These are phyloP conservation scores for Ascochyta koolunga DNA, from an alignment of 2,329 filamentous ascomycete genomes.

Conservation along the genomic window DNA sequence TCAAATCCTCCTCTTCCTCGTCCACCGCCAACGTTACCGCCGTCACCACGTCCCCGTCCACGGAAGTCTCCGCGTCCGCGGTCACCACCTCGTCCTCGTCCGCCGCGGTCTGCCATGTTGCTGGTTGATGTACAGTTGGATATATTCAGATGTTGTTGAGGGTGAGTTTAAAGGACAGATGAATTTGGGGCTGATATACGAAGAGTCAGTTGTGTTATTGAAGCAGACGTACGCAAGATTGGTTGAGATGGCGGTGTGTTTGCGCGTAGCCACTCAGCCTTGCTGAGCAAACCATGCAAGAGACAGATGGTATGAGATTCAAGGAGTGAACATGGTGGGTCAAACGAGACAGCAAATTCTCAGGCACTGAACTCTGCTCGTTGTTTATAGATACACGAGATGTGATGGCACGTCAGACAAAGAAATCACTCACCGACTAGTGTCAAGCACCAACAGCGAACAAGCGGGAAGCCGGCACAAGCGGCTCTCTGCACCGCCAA, in stretches of 20 bases:
- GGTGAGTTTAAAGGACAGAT: background rate
- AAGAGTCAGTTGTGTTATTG: background rate
- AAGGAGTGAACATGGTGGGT: too few species aligned
- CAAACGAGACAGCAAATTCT: background rate
- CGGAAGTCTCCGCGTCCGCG: conserved; percentile 29
- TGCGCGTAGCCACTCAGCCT: background rate
- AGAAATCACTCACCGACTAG: conserved; percentile 1
- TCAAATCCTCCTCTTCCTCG: conserved; percentile 17
- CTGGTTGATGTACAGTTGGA: background rate
- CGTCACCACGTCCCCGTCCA: conserved; percentile 31
- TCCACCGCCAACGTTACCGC: conserved; percentile 27
- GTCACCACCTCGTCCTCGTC: conserved; percentile 22
- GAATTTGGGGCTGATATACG: background rate
- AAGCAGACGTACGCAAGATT: background rate
- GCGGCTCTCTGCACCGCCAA: background rate
- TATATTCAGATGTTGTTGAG: background rate
- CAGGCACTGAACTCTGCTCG: background rate
- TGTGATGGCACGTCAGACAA: background rate
- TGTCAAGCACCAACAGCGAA: too few species aligned
- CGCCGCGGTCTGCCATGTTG: conserved; percentile 13
- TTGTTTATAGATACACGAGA: background rate
- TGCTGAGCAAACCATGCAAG: background rate
- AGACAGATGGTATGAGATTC: background rate
- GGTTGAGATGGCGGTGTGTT: background rate
- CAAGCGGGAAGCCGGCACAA: background rate